Percentiles rank a stretch among this genome's conserved stretches.
phyloP scores from a whole-genome alignment of 805 yeast genomes.

The Danielozyma ontarioensis region DNA sequence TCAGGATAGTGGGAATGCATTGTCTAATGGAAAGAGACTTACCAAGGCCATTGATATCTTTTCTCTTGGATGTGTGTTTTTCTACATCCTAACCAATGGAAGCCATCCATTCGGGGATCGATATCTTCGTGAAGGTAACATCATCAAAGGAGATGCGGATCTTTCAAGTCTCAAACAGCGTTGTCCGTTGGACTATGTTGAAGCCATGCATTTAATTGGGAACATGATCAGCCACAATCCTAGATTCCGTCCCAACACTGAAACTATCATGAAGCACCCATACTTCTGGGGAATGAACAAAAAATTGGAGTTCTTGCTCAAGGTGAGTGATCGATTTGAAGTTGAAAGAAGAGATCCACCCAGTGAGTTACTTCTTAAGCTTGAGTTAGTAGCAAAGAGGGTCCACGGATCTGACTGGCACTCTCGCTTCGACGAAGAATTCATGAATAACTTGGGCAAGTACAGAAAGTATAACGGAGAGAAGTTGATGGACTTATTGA shows the following conservation, averaged over 20 bases:
- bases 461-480: slow-evolving; percentile 82
- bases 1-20: slow-evolving; percentile 13
- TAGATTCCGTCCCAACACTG: slow-evolving; percentile 63
- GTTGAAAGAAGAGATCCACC: slow-evolving; percentile 79
- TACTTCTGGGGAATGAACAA: slow-evolving; percentile 75
- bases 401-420: slow-evolving; percentile 75
- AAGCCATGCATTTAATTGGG: slow-evolving; percentile 67
- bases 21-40: slow-evolving; percentile 52
- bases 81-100: slow-evolving; percentile 77
- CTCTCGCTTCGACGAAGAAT: slow-evolving; percentile 57
- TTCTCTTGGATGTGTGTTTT: slow-evolving; percentile 91
- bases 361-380: slow-evolving; percentile 46
- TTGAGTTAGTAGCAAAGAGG: slow-evolving; percentile 54
- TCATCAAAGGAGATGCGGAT: slow-evolving; percentile 59
- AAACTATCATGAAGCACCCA: slow-evolving; percentile 72
- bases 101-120: slow-evolving; percentile 94
- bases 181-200: slow-evolving; percentile 43
- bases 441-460: slow-evolving; percentile 81
- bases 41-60: slow-evolving; percentile 92
- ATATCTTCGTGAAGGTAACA: slow-evolving; percentile 83
- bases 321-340: slow-evolving; percentile 89
- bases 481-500: slow-evolving; percentile 74
- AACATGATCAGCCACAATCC: slow-evolving; percentile 74
- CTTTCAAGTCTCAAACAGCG: slow-evolving; percentile 41
- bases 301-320: slow-evolving; percentile 77